Evolutionary conservation across 2,329 filamentous ascomycete species (phyloP).

Genomic region (Xylariaceae sp.): DNA sequence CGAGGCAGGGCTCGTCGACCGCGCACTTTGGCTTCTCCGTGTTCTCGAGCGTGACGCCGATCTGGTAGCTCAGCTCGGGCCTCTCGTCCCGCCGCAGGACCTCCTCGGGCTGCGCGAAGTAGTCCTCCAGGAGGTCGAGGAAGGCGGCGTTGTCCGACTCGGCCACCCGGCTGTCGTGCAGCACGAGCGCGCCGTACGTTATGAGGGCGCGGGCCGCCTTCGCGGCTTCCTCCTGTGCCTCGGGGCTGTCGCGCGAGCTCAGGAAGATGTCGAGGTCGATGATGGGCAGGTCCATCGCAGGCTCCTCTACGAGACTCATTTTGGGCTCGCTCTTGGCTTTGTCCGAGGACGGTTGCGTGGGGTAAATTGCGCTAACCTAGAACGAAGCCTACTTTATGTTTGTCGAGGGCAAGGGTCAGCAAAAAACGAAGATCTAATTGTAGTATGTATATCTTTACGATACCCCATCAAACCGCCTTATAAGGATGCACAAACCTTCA

Average conservation of each 20-base stretch:
- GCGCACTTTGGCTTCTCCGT: constrained; percentile 60
- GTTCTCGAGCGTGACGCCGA: constrained; percentile 58
- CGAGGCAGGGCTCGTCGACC: constrained; percentile 55
- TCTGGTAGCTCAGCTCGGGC: constrained; percentile 54
- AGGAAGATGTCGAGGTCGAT: constrained; percentile 56
- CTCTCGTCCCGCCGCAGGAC: constrained; percentile 47
- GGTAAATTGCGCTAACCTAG: too few species aligned
- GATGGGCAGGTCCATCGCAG: constrained; percentile 52
- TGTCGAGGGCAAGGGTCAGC: too few species aligned
- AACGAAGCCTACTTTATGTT: too few species aligned
- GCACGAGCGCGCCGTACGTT: constrained; percentile 53
- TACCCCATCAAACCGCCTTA: too few species aligned
- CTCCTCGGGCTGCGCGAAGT: constrained; percentile 52
- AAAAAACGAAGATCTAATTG: too few species aligned
- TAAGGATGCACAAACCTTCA: too few species aligned
- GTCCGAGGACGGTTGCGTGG: too few species aligned
- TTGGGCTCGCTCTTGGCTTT: not conserved
- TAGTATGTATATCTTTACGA: too few species aligned
- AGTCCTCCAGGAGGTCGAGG: constrained; percentile 59
- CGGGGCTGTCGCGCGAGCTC: constrained; percentile 36
- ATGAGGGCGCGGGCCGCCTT: constrained; percentile 53
- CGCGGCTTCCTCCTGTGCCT: constrained; percentile 45
- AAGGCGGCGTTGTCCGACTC: constrained; percentile 51
- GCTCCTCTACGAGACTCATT: constrained; percentile 18
- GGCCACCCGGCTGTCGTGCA: constrained; percentile 55